Conservation (phyloP, 2,329 filamentous ascomycete species). For the Lasiodiplodia sp. region DNA sequence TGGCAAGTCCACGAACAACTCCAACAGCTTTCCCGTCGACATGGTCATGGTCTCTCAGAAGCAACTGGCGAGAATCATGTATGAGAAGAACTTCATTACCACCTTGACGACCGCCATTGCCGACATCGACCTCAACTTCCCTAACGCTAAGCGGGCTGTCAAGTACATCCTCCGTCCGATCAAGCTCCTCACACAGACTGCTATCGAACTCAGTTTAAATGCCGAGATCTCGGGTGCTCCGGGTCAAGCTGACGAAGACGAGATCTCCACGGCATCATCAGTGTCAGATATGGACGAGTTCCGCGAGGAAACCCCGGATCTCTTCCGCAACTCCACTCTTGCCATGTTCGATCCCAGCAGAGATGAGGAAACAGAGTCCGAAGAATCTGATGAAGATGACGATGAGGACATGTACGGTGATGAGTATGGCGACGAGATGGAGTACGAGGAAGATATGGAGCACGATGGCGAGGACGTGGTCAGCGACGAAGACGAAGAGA, state of each 20-base stretch:
- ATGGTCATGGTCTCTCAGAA: slow-evolving; percentile 67
- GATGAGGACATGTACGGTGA: slow-evolving; percentile 86
- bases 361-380: slow-evolving; percentile 81
- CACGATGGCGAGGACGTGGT: slow-evolving; percentile 85
- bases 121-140: slow-evolving; percentile 94
- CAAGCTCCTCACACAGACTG: slow-evolving; percentile 84
- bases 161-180: slow-evolving; percentile 95
- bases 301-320: slow-evolving; percentile 82
- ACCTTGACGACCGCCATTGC: slow-evolving; percentile 90
- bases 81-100: slow-evolving; percentile 93
- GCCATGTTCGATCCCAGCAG: slow-evolving; percentile 90
- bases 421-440: slow-evolving; percentile 88
- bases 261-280: slow-evolving; percentile 85
- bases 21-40: slow-evolving; percentile 30
- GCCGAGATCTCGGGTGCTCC: slow-evolving; percentile 74
- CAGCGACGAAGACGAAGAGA: slow-evolving; percentile 84
- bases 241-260: slow-evolving; percentile 77
- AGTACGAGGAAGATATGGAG: slow-evolving; percentile 85
- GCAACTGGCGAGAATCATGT: slow-evolving; percentile 93
- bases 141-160: slow-evolving; percentile 88
- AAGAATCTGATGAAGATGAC: slow-evolving; percentile 67
- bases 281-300: slow-evolving; percentile 87
- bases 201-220: slow-evolving; percentile 81
- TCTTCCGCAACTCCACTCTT: slow-evolving; percentile 94
- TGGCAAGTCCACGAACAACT: slow-evolving; percentile 43